Conservation (phyloP, 1,284 basidiomycete species). For the Rhizoctonia solani region DNA sequence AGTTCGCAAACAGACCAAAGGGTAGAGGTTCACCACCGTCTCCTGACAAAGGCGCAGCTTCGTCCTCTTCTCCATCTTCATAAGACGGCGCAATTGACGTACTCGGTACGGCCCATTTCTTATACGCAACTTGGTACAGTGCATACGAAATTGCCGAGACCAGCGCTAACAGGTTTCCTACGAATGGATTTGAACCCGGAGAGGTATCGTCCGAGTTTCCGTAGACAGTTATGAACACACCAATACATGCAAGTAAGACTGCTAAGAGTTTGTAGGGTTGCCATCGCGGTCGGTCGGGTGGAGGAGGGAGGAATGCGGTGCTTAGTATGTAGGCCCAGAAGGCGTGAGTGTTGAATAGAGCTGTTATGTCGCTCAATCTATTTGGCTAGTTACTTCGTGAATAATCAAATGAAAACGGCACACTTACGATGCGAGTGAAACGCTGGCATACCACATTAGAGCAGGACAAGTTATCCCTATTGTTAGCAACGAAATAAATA, state of each 20-base stretch:
- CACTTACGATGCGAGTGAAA: conserved; percentile 74
- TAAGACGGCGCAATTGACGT: not conserved
- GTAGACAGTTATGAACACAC: conserved; percentile 75
- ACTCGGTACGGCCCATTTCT: conserved; percentile 70
- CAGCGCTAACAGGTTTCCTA: conserved; percentile 76
- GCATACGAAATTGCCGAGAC: conserved; percentile 69
- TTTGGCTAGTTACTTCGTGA: conserved; percentile 36
- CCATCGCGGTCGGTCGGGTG: conserved; percentile 54
- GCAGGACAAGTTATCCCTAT: conserved; percentile 63
- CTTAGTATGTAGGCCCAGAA: conserved; percentile 76
- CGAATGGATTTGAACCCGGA: conserved; percentile 56
- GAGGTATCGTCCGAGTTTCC: conserved; percentile 56
- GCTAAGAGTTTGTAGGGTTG: conserved; percentile 64
- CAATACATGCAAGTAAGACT: conserved; percentile 73
- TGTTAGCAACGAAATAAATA: conserved; percentile 57
- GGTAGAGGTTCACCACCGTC: conserved; percentile 7
- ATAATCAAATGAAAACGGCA: conserved; percentile 25
- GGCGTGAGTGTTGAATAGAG: conserved; percentile 83
- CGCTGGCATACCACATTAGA: conserved; percentile 72
- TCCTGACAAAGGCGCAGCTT: conserved; percentile 41
- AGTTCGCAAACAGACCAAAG: conserved; percentile 38
- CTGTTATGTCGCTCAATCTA: conserved; percentile 78
- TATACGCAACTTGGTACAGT: conserved; percentile 80
- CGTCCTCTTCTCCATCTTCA: conserved; percentile 52
- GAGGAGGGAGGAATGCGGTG: conserved; percentile 59